Evolutionary conservation across 495 filamentous ascomycete genomes (phyloP).

Genomic region (Penicillium manginii): DNA sequence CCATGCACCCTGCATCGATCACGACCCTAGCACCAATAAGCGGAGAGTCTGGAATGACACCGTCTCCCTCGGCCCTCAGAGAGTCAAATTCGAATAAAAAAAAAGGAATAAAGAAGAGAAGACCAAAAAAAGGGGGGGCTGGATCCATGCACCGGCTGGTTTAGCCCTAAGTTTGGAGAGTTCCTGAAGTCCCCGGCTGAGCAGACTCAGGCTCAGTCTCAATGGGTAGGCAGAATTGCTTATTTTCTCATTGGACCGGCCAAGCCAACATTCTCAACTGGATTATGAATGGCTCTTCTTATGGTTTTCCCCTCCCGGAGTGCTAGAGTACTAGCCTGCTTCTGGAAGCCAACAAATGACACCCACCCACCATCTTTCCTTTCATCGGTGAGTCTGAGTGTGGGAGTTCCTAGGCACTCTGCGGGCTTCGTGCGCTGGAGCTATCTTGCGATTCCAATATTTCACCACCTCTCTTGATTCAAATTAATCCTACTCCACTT

Average conservation of each 20-base stretch:
- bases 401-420: too few species aligned
- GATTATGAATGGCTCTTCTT: slow-evolving; percentile 20
- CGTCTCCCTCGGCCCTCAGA: slow-evolving; percentile 26
- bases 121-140: slow-evolving; percentile 6
- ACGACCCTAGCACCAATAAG: slow-evolving; percentile 29
- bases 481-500: background rate
- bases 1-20: slow-evolving; percentile 47
- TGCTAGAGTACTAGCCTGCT: slow-evolving; percentile 24
- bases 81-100: background rate
- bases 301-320: slow-evolving; percentile 4
- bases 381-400: too few species aligned
- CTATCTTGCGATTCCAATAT: background rate
- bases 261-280: background rate
- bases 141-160: slow-evolving; percentile 18
- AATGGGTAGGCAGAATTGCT: background rate
- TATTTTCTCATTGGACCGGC: background rate
- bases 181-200: slow-evolving; percentile 14
- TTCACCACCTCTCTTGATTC: background rate
- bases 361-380: background rate
- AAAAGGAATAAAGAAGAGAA: slow-evolving; percentile 1
- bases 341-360: slow-evolving; percentile 25
- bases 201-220: background rate
- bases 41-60: slow-evolving; percentile 19
- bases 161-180: slow-evolving; percentile 34
- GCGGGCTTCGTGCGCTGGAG: too few species aligned